Percentiles rank a stretch among this genome's conserved stretches.
Conservation (phyloP, 345 rosid species). For the Erysimum cheiranthoides region DNA sequence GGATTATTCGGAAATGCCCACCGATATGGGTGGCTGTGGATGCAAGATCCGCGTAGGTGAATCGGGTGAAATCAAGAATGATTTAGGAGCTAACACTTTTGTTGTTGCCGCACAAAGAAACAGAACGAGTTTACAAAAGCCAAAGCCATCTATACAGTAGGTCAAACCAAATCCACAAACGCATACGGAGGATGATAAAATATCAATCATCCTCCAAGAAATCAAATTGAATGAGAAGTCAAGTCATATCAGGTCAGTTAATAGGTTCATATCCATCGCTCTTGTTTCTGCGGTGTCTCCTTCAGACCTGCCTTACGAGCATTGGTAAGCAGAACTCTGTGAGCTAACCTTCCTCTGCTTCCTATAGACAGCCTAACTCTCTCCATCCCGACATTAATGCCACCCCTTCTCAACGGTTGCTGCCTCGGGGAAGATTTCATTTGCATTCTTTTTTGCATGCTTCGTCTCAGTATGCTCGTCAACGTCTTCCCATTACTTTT, state of each 20-base stretch:
- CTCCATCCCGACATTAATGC: slow-evolving; percentile 87
- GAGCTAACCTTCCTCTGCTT: slow-evolving; percentile 75
- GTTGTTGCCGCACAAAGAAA: not conserved
- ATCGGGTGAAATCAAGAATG: no score
- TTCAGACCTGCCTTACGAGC: slow-evolving; percentile 64
- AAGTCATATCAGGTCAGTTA: slow-evolving; percentile 20
- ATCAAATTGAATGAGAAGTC: slow-evolving; percentile 24
- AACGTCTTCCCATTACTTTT: slow-evolving; percentile 60
- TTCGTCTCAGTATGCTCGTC: slow-evolving; percentile 65
- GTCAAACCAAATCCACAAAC: slow-evolving; percentile 40
- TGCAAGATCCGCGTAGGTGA: no score
- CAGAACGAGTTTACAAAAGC: slow-evolving; percentile 15
- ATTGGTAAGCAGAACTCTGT: slow-evolving; percentile 60
- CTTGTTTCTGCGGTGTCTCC: slow-evolving; percentile 69
- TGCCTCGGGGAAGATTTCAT: slow-evolving; percentile 54
- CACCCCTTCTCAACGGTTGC: slow-evolving; percentile 70
- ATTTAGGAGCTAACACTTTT: no score
- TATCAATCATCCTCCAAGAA: slow-evolving; percentile 38
- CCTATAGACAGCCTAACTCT: slow-evolving; percentile 86
- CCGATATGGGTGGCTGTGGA: no score
- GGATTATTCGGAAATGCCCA: no score
- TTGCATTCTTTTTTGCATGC: slow-evolving; percentile 71
- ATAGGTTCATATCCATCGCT: slow-evolving; percentile 57
- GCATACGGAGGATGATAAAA: slow-evolving; percentile 40
- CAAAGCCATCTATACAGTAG: slow-evolving; percentile 37